Percentiles rank a stretch among this genome's conserved stretches.
These are phyloP conservation scores for Ascomycota sp. DNA, from an alignment of 2,329 filamentous ascomycete genomes.

Conservation along the genomic window DNA sequence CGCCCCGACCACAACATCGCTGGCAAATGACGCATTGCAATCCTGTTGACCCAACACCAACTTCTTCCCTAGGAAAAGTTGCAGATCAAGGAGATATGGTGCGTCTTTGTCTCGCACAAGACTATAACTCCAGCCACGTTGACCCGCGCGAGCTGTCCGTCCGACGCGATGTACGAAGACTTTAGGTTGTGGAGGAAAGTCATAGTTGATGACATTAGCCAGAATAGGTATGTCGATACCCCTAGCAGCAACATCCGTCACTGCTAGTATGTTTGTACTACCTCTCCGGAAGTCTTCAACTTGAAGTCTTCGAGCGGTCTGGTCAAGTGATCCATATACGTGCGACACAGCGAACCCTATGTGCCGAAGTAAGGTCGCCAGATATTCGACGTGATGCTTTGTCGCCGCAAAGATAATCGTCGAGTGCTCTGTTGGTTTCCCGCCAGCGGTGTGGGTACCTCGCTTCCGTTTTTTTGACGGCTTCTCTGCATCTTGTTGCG, in stretches of 20 bases:
- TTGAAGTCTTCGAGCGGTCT: conserved; percentile 79
- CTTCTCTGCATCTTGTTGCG: conserved; percentile 23
- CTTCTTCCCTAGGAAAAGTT: conserved; percentile 78
- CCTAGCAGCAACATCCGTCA: conserved; percentile 88
- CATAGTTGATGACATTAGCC: conserved; percentile 96
- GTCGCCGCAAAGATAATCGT: conserved; percentile 91
- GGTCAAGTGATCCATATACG: conserved; percentile 85
- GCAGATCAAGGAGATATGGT: conserved; percentile 81
- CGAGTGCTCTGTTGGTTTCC: conserved; percentile 67
- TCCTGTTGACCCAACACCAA: conserved; percentile 53
- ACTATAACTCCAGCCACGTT: conserved; percentile 88
- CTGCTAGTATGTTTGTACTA: conserved; percentile 73
- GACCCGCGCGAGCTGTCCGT: conserved; percentile 82
- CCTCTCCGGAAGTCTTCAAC: conserved; percentile 78
- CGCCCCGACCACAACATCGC: conserved; percentile 67
- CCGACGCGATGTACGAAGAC: conserved; percentile 93
- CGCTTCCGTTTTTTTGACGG: conserved; percentile 55
- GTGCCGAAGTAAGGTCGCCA: conserved; percentile 57
- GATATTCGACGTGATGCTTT: conserved; percentile 93
- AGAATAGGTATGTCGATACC: conserved; percentile 95
- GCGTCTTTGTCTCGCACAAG: conserved; percentile 72
- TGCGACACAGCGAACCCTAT: conserved; percentile 82
- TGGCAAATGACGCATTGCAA: conserved; percentile 47
- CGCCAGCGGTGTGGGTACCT: conserved; percentile 25
- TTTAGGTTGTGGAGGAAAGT: conserved; percentile 92